Conservation (phyloP, 2,329 filamentous ascomycete genomes). For the Neonectria faginata region DNA sequence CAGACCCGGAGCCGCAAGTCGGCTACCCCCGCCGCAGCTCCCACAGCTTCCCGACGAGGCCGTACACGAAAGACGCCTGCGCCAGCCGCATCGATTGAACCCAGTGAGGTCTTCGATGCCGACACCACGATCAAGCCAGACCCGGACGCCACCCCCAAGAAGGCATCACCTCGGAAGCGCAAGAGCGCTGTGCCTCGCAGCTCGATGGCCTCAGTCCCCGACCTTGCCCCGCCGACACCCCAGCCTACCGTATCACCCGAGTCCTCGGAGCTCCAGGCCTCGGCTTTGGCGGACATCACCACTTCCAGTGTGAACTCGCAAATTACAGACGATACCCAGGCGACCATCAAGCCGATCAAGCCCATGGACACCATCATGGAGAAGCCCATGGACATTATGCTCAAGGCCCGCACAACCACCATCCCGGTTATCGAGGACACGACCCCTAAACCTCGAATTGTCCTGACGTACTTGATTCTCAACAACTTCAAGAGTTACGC, state of each 20-base stretch:
- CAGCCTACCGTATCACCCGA: conserved; percentile 69
- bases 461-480: conserved; percentile 91
- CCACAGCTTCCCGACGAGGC: conserved; percentile 58
- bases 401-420: conserved; percentile 82
- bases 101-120: conserved; percentile 53
- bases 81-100: conserved; percentile 45
- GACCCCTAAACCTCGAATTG: conserved; percentile 85
- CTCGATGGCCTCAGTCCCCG: conserved; percentile 55
- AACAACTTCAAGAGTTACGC: conserved; percentile 99
- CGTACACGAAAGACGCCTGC: conserved; percentile 58
- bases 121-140: conserved; percentile 50
- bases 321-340: conserved; percentile 46
- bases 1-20: conserved; percentile 58
- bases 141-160: conserved; percentile 51
- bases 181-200: conserved; percentile 66
- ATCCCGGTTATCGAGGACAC: conserved; percentile 78
- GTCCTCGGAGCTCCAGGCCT: conserved; percentile 60
- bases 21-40: conserved; percentile 59
- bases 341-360: conserved; percentile 76
- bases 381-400: conserved; percentile 91
- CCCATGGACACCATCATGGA: conserved; percentile 83
- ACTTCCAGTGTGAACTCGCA: conserved; percentile 68
- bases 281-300: conserved; percentile 81
- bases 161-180: conserved; percentile 72
- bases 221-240: conserved; percentile 57